Conservation (phyloP, 2,329 filamentous ascomycete genomes). For the Penicillium frequentans region DNA sequence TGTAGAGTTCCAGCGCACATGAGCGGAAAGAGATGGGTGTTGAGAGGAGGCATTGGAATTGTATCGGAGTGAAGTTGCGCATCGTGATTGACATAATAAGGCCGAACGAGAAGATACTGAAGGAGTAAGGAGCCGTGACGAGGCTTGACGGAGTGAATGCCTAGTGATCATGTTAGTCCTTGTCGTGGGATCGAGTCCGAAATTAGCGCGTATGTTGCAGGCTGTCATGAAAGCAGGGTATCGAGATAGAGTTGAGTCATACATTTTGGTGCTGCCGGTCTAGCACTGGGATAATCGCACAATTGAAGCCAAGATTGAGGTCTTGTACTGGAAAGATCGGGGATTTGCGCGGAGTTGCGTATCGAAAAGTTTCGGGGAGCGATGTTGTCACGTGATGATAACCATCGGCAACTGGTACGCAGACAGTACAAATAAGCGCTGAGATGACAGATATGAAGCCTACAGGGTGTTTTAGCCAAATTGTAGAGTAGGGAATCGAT, state of each 20-base stretch:
- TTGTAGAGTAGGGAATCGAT: not conserved
- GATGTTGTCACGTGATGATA: conserved; percentile 6
- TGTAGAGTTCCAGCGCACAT: conserved; percentile 19
- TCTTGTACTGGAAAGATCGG: not conserved
- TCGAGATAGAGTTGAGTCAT: not conserved
- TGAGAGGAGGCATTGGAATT: not conserved
- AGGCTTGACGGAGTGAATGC: conserved; percentile 59
- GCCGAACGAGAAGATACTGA: conserved; percentile 31
- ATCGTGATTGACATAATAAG: conserved; percentile 36
- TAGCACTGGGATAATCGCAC: not conserved
- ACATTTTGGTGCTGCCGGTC: not conserved
- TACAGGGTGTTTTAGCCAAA: not conserved
- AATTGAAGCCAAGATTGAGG: not conserved
- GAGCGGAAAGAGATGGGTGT: conserved; percentile 31
- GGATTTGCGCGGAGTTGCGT: not conserved
- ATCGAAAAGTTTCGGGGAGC: conserved; percentile 2
- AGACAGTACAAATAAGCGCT: not conserved
- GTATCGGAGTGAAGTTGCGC: conserved; percentile 24
- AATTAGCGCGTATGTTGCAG: too few species aligned
- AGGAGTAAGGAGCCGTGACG: conserved; percentile 54
- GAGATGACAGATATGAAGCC: not conserved
- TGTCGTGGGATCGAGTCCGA: not conserved
- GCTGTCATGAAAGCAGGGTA: not conserved
- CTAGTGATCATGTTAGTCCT: conserved; percentile 35
- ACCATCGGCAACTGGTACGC: not conserved